These are phyloP conservation scores for Fusarium nanum DNA, from an alignment of 2,329 filamentous ascomycete species.

Conservation along the genomic window DNA sequence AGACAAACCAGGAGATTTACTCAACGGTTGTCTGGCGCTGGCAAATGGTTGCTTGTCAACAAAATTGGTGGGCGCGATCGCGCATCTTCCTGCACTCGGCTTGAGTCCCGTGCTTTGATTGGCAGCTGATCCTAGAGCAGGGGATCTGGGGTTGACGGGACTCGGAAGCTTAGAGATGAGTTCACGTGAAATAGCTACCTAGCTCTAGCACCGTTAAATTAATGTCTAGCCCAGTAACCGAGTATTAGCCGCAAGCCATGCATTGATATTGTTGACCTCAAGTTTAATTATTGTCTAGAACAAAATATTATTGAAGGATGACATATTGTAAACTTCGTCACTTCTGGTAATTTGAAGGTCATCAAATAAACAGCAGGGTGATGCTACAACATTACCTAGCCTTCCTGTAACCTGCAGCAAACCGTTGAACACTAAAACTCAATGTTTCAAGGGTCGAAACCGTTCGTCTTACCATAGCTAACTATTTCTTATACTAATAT, in stretches of 20 bases:
- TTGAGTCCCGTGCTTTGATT: constrained; percentile 46
- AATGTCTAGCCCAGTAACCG: constrained; percentile 12
- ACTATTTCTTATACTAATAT: not conserved
- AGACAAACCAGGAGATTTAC: constrained; percentile 22
- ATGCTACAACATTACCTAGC: not conserved
- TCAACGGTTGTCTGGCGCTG: constrained; percentile 36
- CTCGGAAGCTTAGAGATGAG: constrained; percentile 19
- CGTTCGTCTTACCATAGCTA: not conserved
- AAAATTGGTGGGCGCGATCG: constrained; percentile 46
- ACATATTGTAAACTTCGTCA: not conserved
- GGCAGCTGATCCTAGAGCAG: constrained; percentile 44
- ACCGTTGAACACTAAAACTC: not conserved
- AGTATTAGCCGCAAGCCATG: constrained; percentile 39
- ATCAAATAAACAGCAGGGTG: not conserved
- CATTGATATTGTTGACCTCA: not conserved
- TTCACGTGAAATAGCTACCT: constrained; percentile 43
- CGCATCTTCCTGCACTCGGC: constrained; percentile 35
- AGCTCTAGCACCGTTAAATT: constrained; percentile 3
- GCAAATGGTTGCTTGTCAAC: constrained; percentile 46
- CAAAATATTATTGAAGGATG: not conserved
- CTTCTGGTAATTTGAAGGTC: not conserved
- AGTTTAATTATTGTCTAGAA: not conserved
- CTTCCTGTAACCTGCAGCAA: not conserved
- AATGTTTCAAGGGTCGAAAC: not conserved
- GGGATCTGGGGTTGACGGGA: constrained; percentile 36